phyloP scores from a whole-genome alignment of 345 rosid species.

The Arabidopsis suecica region DNA sequence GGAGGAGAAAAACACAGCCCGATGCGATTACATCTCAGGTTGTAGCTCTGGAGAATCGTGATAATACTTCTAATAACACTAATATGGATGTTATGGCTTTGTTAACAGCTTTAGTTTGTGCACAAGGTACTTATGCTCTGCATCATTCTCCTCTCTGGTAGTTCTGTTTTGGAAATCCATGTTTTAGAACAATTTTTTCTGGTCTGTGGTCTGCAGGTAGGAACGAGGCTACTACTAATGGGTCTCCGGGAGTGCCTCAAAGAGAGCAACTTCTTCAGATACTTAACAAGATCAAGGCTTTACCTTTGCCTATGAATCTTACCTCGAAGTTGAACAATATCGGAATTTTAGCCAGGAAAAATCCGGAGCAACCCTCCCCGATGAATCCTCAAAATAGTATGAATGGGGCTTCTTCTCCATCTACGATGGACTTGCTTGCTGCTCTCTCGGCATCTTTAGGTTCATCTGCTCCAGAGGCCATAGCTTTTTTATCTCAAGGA shows the following conservation, averaged over 20 bases:
- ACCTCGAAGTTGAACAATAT: slow-evolving; percentile 61
- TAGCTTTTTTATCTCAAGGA: slow-evolving; percentile 60
- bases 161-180: not conserved
- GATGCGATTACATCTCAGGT: slow-evolving; percentile 62
- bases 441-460: slow-evolving; percentile 73
- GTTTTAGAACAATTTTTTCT: slow-evolving; percentile 22
- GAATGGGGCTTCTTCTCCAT: slow-evolving; percentile 54
- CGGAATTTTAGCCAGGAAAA: slow-evolving; percentile 52
- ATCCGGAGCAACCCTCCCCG: slow-evolving; percentile 47
- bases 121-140: slow-evolving; percentile 58
- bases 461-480: slow-evolving; percentile 63
- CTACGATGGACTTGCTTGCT: slow-evolving; percentile 74
- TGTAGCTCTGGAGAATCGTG: slow-evolving; percentile 54
- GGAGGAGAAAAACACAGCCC: slow-evolving; percentile 82
- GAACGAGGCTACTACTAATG: slow-evolving; percentile 51
- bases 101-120: slow-evolving; percentile 63
- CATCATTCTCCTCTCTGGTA: slow-evolving; percentile 8
- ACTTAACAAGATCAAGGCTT: slow-evolving; percentile 76
- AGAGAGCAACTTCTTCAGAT: slow-evolving; percentile 75
- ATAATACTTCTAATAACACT: slow-evolving; percentile 40
- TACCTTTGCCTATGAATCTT: slow-evolving; percentile 73
- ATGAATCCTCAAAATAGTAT: slow-evolving; percentile 46
- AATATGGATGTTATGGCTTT: slow-evolving; percentile 67
- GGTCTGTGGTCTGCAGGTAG: slow-evolving; percentile 51
- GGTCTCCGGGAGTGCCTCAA: slow-evolving; percentile 51